Evolutionary conservation across 2,329 filamentous ascomycete species (phyloP).

Genomic region (Daldinia sp.): DNA sequence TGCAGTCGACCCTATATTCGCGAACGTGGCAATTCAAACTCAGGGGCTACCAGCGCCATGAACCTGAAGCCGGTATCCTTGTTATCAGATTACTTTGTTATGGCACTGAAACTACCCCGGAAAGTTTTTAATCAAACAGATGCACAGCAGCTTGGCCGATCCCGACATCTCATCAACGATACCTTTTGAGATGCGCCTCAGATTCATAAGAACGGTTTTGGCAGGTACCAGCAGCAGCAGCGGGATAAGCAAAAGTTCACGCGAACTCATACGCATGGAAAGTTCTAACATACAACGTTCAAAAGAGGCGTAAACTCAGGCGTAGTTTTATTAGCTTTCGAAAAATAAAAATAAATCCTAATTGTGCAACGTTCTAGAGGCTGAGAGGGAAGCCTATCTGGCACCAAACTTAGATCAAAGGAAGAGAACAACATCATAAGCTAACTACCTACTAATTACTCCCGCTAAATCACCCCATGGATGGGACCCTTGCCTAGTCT

Average conservation of each 20-base stretch:
- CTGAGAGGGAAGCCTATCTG: constrained; percentile 7
- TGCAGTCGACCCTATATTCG: constrained; percentile 21
- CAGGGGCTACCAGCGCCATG: constrained; percentile 23
- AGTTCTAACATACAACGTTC: not conserved
- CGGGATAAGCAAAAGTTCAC: constrained; percentile 18
- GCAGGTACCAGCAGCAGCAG: constrained; percentile 5
- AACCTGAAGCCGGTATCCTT: constrained; percentile 22
- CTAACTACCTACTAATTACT: not conserved
- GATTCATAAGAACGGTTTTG: constrained; percentile 21
- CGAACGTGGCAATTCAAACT: constrained; percentile 14
- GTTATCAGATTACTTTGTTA: constrained; percentile 8
- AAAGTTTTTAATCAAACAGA: constrained; percentile 25
- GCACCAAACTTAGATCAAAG: constrained; percentile 4
- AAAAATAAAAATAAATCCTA: not conserved
- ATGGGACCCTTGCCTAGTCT: constrained; percentile 8
- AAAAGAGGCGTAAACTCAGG: constrained; percentile 15
- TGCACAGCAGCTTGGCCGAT: constrained; percentile 5
- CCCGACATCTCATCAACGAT: constrained; percentile 10
- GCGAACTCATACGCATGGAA: constrained; percentile 6
- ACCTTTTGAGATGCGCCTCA: not conserved
- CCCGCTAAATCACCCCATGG: not conserved
- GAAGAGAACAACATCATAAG: constrained; percentile 4
- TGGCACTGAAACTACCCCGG: not conserved
- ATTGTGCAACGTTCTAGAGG: constrained; percentile 7
- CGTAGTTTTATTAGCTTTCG: not conserved